Percentiles rank a stretch among this genome's conserved stretches.
phyloP scores from a whole-genome alignment of 306 rosid species.

The Castanea mollissima region DNA sequence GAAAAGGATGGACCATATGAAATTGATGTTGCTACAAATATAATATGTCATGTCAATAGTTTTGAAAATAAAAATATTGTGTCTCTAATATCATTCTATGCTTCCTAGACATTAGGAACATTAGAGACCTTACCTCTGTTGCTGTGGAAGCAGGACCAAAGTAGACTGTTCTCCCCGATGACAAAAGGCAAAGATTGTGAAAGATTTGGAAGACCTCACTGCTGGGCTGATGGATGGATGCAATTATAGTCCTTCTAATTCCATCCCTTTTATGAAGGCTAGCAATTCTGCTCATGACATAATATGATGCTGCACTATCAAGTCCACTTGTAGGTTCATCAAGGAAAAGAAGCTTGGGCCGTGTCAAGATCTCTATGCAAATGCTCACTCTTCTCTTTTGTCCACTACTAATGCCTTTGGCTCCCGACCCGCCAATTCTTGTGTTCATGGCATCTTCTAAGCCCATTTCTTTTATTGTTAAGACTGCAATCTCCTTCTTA shows the following conservation, averaged over 20 bases:
- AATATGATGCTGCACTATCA: conserved; percentile 1
- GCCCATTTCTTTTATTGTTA: conserved; percentile 47
- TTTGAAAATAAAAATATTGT: too few relatives aligned
- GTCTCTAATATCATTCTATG: too few relatives aligned
- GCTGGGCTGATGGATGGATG: conserved; percentile 6
- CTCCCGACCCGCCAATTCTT: conserved; percentile 49
- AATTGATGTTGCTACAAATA: too few relatives aligned
- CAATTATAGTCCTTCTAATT: not conserved
- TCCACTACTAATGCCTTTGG: conserved; percentile 47
- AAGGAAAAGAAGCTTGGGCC: conserved; percentile 42
- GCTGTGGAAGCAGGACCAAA: not conserved
- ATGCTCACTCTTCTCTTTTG: conserved; percentile 47
- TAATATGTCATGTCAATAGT: too few relatives aligned
- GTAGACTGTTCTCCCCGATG: not conserved
- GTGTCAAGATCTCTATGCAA: conserved; percentile 48
- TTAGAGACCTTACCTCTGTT: not conserved
- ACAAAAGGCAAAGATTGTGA: not conserved
- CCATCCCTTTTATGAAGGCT: not conserved
- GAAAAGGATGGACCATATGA: too few relatives aligned
- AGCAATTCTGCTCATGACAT: conserved; percentile 1
- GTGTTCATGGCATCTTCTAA: conserved; percentile 44
- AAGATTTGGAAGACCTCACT: not conserved
- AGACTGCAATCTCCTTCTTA: conserved; percentile 41
- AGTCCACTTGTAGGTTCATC: conserved; percentile 47
- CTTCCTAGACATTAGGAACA: too few relatives aligned